Evolutionary conservation across 345 rosid species (phyloP).

Genomic region (Diplotaxis tenuifolia): DNA sequence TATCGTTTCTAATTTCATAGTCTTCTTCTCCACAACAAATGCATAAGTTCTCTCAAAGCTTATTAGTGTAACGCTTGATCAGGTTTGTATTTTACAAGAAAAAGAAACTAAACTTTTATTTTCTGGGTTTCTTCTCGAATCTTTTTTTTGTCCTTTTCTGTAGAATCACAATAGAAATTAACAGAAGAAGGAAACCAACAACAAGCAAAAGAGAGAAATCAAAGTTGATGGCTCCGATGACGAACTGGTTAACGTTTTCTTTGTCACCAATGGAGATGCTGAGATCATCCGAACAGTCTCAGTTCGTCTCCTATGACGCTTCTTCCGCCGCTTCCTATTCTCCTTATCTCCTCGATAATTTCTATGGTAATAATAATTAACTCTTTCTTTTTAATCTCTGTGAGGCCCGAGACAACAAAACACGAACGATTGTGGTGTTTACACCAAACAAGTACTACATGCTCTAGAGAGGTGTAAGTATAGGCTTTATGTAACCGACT

Average conservation of each 20-base stretch:
- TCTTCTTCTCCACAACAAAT: not conserved
- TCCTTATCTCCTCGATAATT: constrained; percentile 79
- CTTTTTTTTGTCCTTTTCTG: constrained; percentile 27
- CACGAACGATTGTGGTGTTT: constrained; percentile 11
- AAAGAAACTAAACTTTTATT: constrained; percentile 10
- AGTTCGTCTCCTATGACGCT: constrained; percentile 59
- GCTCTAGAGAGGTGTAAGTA: constrained; percentile 12
- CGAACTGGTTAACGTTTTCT: constrained; percentile 93
- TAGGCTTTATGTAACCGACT: constrained; percentile 32
- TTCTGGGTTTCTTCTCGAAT: constrained; percentile 29
- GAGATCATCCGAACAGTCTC: constrained; percentile 68
- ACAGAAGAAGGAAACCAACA: not conserved
- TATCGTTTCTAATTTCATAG: constrained; percentile 6
- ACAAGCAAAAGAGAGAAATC: not conserved
- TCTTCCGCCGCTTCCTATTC: constrained; percentile 55
- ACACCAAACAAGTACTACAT: constrained; percentile 2
- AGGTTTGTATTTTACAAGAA: constrained; percentile 20
- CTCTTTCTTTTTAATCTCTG: not conserved
- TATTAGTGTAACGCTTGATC: constrained; percentile 33
- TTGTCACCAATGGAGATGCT: constrained; percentile 90
- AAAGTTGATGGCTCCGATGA: constrained; percentile 60
- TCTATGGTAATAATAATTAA: constrained; percentile 49
- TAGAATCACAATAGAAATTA: not conserved
- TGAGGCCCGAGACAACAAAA: constrained; percentile 1
- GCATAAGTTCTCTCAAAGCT: not conserved